Evolutionary conservation across 495 filamentous ascomycete species (phyloP).

Genomic region (Tuber umbilicatum): DNA sequence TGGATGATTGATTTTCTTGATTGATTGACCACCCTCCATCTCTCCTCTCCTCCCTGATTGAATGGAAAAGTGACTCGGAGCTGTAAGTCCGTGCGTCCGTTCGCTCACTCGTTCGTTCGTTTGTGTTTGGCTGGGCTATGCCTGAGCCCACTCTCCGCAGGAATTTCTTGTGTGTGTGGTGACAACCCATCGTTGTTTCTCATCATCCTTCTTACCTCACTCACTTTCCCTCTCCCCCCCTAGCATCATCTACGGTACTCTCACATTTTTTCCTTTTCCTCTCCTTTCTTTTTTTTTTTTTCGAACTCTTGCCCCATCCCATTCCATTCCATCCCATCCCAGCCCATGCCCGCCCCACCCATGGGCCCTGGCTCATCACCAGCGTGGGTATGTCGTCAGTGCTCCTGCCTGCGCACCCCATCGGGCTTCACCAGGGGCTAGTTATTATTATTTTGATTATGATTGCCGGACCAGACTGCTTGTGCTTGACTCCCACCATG

Average conservation of each 20-base stretch:
- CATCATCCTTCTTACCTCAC: slow-evolving; percentile 15
- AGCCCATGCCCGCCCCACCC: slow-evolving; percentile 4
- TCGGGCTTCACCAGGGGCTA: slow-evolving; percentile 23
- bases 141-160: neutral
- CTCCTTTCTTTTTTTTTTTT: neutral
- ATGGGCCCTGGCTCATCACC: slow-evolving; percentile 5
- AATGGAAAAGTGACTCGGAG: neutral
- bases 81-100: neutral
- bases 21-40: neutral
- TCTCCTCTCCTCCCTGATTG: neutral
- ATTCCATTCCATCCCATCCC: neutral
- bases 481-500: neutral
- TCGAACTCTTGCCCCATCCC: neutral
- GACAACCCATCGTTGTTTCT: slow-evolving; percentile 4
- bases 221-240: slow-evolving; percentile 12
- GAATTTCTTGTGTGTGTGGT: neutral
- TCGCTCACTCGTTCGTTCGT: neutral
- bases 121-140: neutral
- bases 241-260: slow-evolving; percentile 8
- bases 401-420: slow-evolving; percentile 9
- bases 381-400: slow-evolving; percentile 35
- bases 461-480: neutral
- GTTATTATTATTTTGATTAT: slow-evolving; percentile 19
- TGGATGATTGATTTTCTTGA: neutral
- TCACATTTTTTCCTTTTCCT: slow-evolving; percentile 3